These are phyloP conservation scores for Deinandra increscens DNA, from an alignment of 129 eudicot genomes.

Conservation along the genomic window DNA sequence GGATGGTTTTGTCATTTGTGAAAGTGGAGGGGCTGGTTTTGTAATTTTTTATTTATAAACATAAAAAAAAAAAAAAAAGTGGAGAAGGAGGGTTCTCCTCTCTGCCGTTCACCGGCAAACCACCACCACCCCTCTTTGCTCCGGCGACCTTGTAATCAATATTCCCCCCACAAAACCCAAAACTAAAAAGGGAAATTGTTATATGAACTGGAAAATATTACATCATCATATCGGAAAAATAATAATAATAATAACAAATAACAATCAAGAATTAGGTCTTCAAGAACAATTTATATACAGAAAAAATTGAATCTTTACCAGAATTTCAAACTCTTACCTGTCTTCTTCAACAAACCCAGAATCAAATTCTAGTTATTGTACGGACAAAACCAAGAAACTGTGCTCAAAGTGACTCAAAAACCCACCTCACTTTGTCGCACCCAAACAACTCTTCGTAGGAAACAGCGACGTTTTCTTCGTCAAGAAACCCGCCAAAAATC, in stretches of 20 bases:
- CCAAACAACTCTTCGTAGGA: slow-evolving; percentile 46
- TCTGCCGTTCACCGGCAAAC: too few relatives aligned
- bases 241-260: not conserved
- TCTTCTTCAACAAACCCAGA: not conserved
- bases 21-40: too few relatives aligned
- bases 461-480: slow-evolving; percentile 37
- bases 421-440: slow-evolving; percentile 40
- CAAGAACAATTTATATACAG: not conserved
- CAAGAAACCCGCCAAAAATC: slow-evolving; percentile 59
- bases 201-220: not conserved
- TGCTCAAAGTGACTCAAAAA: not conserved
- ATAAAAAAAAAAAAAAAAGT: too few relatives aligned
- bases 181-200: slow-evolving; percentile 7
- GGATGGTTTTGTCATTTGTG: too few relatives aligned
- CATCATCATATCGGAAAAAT: too few relatives aligned
- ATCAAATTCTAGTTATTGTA: not conserved
- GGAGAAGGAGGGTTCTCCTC: too few relatives aligned
- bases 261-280: slow-evolving; percentile 10
- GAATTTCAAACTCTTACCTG: slow-evolving; percentile 2
- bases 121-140: too few relatives aligned
- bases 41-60: too few relatives aligned
- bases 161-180: too few relatives aligned
- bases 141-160: not conserved
- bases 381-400: not conserved
- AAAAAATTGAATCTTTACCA: slow-evolving; percentile 12